phyloP scores from a whole-genome alignment of 2,329 filamentous ascomycete species.

The Claviceps cyperi region DNA sequence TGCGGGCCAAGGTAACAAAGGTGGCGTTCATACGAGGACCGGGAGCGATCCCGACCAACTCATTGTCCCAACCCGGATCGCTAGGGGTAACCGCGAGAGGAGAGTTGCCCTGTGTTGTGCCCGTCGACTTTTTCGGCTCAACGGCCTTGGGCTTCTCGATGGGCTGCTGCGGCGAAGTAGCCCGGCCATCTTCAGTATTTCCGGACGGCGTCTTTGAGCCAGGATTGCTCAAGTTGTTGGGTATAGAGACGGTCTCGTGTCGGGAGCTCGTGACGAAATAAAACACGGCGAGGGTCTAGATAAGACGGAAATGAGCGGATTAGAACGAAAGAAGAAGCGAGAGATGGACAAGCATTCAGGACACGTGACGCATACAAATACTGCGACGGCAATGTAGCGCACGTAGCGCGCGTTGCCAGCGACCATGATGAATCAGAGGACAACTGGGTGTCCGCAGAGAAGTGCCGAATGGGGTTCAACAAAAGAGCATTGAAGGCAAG shows the following conservation, averaged over 20 bases:
- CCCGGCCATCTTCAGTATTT: neutral
- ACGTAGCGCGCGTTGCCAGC: slow-evolving; percentile 59
- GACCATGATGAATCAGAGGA: slow-evolving; percentile 30
- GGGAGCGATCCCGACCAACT: slow-evolving; percentile 36
- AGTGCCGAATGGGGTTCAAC: neutral
- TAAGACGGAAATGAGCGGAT: neutral
- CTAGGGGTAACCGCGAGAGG: slow-evolving; percentile 38
- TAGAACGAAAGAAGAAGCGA: neutral
- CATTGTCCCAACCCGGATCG: slow-evolving; percentile 37
- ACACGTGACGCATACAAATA: slow-evolving; percentile 51
- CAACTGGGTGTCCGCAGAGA: neutral
- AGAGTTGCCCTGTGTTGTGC: slow-evolving; percentile 14
- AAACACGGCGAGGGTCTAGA: slow-evolving; percentile 52
- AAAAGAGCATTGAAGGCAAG: neutral
- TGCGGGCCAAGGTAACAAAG: slow-evolving; percentile 89
- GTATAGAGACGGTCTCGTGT: slow-evolving; percentile 26
- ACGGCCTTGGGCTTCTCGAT: slow-evolving; percentile 9
- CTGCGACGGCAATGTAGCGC: slow-evolving; percentile 66
- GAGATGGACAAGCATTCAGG: neutral
- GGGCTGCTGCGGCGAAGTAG: slow-evolving; percentile 5
- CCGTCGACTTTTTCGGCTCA: slow-evolving; percentile 11
- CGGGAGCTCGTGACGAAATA: slow-evolving; percentile 61
- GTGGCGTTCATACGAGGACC: slow-evolving; percentile 87
- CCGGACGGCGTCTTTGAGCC: neutral
- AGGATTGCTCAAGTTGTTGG: neutral